Evolutionary conservation across 148 eudicot species (phyloP), one percentile per base, ranked within the genome.

Genomic region (Diospyros kaki): DNA sequence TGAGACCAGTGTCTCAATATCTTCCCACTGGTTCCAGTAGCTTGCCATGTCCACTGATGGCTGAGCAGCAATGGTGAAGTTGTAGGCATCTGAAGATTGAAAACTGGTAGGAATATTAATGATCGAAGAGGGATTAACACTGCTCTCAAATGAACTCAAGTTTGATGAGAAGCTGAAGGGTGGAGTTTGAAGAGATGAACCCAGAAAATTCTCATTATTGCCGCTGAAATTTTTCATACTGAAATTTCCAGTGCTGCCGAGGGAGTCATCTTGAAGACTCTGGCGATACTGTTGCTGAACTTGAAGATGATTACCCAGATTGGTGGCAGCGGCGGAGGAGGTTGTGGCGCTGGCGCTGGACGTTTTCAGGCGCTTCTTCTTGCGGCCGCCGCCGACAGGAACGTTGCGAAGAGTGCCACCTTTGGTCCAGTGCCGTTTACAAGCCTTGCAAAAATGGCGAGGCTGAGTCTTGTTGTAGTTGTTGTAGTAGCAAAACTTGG

Each of bases 371-470:
- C 97, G 93, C 72, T 93, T 93, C 70, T 93, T 93, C 74, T 91
- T 93, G 45, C 98, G 87, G 75, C 90, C 97, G 68, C 98, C 98
- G 18, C 98, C 97, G 4, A 91, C 87, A 1, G 96, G 96, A n/a
- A 93, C 92, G 41, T 93, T 89, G 0, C 98, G 84, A n/a, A 93
- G 91, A 55, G 94, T 93, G 17, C 98, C 98, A 53, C 97, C 98
- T 83, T 93, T 89, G 64, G 98, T 93, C 98, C 98, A 94, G 83
- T 94, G 98, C 81, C 96, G 85, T 86, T 93, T 93, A 69, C 98
- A 93, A 40, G 93, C 85, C 82, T 93, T 93, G 74, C 98, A 93
- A 40, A 84, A 88, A 74, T 93, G 88, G 66, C 98, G 87, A 15
- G 98, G 98, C 76, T 93, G 98, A 39, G 89, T 87, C 75, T 86